Percentiles rank a stretch among this genome's conserved stretches.
phyloP scores from a whole-genome alignment of 208 protist genomes.

The Trypanosoma rangeli region DNA sequence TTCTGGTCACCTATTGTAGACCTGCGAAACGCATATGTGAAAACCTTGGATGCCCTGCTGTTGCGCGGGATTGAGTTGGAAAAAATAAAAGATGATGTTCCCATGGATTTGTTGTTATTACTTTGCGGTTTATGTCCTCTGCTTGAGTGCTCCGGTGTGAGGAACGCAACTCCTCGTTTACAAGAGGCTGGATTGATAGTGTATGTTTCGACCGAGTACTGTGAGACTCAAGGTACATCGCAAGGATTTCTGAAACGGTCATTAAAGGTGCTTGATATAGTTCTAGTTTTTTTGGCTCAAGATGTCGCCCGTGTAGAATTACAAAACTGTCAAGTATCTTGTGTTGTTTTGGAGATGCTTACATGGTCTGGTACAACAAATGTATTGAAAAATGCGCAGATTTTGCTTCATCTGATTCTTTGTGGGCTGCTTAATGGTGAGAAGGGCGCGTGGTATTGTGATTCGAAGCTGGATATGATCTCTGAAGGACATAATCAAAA shows the following conservation, averaged over 20 bases:
- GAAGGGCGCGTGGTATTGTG: slow-evolving; percentile 18
- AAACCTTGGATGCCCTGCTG: slow-evolving; percentile 7
- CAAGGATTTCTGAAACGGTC: slow-evolving; percentile 10
- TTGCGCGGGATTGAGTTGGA: slow-evolving; percentile 10
- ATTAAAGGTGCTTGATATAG: slow-evolving; percentile 9
- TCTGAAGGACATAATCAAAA: not conserved
- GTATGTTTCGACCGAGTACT: not conserved
- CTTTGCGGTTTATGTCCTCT: slow-evolving; percentile 22
- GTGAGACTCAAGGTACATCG: slow-evolving; percentile 2
- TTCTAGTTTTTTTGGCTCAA: slow-evolving; percentile 15
- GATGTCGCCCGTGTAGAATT: slow-evolving; percentile 14
- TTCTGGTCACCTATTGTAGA: slow-evolving; percentile 22
- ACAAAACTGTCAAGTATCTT: slow-evolving; percentile 21
- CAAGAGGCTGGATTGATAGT: slow-evolving; percentile 20
- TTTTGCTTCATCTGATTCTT: slow-evolving; percentile 28
- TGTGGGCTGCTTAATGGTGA: slow-evolving; percentile 18
- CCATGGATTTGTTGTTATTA: slow-evolving; percentile 21
- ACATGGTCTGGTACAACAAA: slow-evolving; percentile 22
- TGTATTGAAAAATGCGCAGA: slow-evolving; percentile 32
- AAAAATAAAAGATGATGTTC: slow-evolving; percentile 13
- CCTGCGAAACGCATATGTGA: slow-evolving; percentile 9
- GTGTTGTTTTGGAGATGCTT: slow-evolving; percentile 25
- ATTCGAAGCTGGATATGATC: not conserved
- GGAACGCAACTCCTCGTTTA: not conserved
- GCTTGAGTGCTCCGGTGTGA: slow-evolving; percentile 13